Conservation (phyloP, 352 stramenopile genomes). For the Globisporangium heterothallicum region DNA sequence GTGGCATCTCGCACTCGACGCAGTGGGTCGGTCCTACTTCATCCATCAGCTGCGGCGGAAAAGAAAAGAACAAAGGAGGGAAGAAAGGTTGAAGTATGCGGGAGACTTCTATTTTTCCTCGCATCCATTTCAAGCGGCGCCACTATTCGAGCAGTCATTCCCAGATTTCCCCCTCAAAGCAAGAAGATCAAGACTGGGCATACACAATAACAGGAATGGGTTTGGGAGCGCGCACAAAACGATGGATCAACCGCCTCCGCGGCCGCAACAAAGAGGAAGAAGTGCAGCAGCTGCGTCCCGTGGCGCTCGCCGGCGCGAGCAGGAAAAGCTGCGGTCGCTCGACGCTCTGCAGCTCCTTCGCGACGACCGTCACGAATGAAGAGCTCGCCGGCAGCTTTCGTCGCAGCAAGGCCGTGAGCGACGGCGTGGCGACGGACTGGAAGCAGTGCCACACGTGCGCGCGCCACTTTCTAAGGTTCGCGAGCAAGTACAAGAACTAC, state of each 20-base stretch:
- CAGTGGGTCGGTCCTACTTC: too few species aligned
- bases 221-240: conserved; percentile 34
- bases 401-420: conserved; percentile 48
- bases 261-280: conserved; percentile 52
- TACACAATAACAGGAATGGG: conserved; percentile 25
- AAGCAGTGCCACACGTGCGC: conserved; percentile 51
- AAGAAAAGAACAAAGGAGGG: too few species aligned
- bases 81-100: too few species aligned
- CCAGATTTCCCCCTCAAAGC: too few species aligned
- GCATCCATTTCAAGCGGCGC: too few species aligned
- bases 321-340: conserved; percentile 42
- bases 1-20: too few species aligned
- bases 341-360: conserved; percentile 60
- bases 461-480: conserved; percentile 45
- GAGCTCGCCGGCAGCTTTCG: conserved; percentile 23
- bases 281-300: conserved; percentile 44
- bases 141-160: too few species aligned
- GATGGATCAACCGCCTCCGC: conserved; percentile 43
- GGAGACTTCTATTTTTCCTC: too few species aligned
- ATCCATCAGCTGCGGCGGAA: too few species aligned
- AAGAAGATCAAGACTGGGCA: not conserved
- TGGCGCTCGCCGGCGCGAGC: conserved; percentile 65
- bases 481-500: conserved; percentile 51
- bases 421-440: conserved; percentile 30
- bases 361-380: conserved; percentile 32